Percentiles rank a stretch among this genome's conserved stretches.
Evolutionary conservation across 148 eudicot genomes (phyloP).

Genomic region (Rhododendron molle): DNA sequence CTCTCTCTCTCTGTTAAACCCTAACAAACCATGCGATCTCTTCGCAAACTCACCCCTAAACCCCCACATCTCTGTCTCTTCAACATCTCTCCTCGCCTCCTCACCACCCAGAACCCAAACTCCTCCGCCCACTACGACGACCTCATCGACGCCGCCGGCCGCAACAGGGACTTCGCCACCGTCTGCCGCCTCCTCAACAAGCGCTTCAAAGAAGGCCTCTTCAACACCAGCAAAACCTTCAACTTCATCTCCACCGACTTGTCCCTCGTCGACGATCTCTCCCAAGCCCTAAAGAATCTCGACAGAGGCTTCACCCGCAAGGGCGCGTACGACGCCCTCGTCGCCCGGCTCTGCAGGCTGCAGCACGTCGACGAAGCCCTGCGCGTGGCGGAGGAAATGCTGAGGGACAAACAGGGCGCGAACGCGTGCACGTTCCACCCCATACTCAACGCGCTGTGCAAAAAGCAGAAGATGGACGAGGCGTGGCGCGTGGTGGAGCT

Average conservation of each 20-base stretch:
- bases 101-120: constrained; percentile 12
- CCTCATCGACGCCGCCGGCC: constrained; percentile 34
- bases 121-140: constrained; percentile 29
- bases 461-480: constrained; percentile 19
- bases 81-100: constrained; percentile 4
- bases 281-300: constrained; percentile 28
- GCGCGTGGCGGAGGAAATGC: constrained; percentile 39
- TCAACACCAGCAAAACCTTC: constrained; percentile 55
- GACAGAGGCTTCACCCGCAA: constrained; percentile 39
- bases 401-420: constrained; percentile 20
- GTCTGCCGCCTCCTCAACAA: constrained; percentile 38
- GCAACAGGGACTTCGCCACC: constrained; percentile 10
- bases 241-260: constrained; percentile 43
- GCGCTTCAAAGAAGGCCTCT: constrained; percentile 40
- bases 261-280: constrained; percentile 27
- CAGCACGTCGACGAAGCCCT: constrained; percentile 36
- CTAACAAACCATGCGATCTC: constrained; percentile 16
- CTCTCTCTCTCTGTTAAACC: neutral
- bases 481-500: constrained; percentile 35
- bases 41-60: constrained; percentile 9
- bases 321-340: constrained; percentile 35
- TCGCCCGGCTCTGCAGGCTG: constrained; percentile 31
- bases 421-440: constrained; percentile 46
- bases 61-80: constrained; percentile 15
- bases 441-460: constrained; percentile 34